Conservation (phyloP, 768 basidiomycete genomes). For the Russula foetens region DNA sequence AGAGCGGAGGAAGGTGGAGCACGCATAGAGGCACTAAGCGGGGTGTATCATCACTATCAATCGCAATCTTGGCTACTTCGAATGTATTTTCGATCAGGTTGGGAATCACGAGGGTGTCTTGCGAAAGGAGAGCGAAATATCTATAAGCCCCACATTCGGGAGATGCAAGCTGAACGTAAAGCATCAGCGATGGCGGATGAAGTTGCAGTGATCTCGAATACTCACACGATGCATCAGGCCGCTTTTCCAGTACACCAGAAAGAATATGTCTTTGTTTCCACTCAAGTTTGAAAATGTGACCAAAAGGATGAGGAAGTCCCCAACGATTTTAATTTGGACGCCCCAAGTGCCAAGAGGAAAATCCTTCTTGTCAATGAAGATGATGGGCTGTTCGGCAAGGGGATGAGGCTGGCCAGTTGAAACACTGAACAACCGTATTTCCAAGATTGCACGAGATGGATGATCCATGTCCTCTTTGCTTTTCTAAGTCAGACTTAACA, state of each 20-base stretch:
- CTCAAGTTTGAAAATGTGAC: conserved; percentile 8
- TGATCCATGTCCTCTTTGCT: not conserved
- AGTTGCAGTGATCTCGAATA: not conserved
- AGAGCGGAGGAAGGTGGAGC: conserved; percentile 20
- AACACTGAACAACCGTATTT: conserved; percentile 14
- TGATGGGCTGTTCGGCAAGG: conserved; percentile 6
- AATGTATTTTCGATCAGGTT: conserved; percentile 20
- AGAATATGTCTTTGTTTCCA: conserved; percentile 16
- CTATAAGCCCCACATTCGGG: conserved; percentile 17
- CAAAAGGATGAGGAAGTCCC: conserved; percentile 12
- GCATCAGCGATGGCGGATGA: not conserved
- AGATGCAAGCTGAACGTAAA: conserved; percentile 12
- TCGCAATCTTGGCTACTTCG: conserved; percentile 18
- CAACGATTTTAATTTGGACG: conserved; percentile 17
- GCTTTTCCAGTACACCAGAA: conserved; percentile 25
- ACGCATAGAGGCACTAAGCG: conserved; percentile 13
- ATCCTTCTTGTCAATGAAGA: conserved; percentile 5
- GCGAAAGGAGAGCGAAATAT: conserved; percentile 24
- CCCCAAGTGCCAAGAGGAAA: conserved; percentile 3
- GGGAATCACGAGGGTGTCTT: conserved; percentile 24
- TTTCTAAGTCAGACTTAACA: not conserved
- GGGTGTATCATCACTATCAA: conserved; percentile 1
- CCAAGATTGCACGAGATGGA: not conserved
- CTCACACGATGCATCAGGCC: conserved; percentile 21
- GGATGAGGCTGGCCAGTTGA: conserved; percentile 15